A percentile compares a stretch with the other conserved stretches of the same genome.
Evolutionary conservation across 1,284 basidiomycete species (phyloP).

Genomic region (Apiotrichum mycotoxinovorans): DNA sequence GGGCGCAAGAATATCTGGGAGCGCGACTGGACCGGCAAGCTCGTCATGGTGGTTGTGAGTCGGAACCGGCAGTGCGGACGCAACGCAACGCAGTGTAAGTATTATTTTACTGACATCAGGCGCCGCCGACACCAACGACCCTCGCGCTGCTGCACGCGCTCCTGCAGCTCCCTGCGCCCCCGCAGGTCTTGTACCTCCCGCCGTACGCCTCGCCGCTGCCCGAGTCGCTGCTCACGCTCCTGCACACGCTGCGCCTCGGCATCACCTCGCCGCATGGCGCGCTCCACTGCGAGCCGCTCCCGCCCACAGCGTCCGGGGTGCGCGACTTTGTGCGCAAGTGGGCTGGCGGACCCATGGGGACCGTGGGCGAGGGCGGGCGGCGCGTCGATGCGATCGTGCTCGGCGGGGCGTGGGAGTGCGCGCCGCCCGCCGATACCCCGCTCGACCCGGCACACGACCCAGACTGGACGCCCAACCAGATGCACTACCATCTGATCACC

Average conservation of each 20-base stretch:
- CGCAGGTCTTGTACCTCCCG: slow-evolving; percentile 48
- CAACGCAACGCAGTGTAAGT: too few relatives aligned
- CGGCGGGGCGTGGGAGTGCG: slow-evolving; percentile 42
- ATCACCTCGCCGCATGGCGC: slow-evolving; percentile 37
- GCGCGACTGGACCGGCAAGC: slow-evolving; percentile 50
- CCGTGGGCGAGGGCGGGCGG: slow-evolving; percentile 41
- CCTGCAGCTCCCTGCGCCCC: slow-evolving; percentile 45
- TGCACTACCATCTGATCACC: slow-evolving; percentile 66
- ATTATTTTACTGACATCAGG: slow-evolving; percentile 35
- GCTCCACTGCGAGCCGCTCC: slow-evolving; percentile 46
- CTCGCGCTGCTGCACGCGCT: slow-evolving; percentile 43
- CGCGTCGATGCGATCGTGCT: slow-evolving; percentile 48
- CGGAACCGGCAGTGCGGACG: neutral
- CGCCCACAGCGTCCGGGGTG: slow-evolving; percentile 35
- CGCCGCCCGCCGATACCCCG: neutral
- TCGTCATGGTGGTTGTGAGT: slow-evolving; percentile 47
- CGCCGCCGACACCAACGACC: slow-evolving; percentile 42
- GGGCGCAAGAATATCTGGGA: slow-evolving; percentile 48
- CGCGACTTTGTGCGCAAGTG: slow-evolving; percentile 45
- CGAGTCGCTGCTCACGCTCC: slow-evolving; percentile 38
- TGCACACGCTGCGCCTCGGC: slow-evolving; percentile 44
- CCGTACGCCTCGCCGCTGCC: slow-evolving; percentile 44
- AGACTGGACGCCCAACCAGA: slow-evolving; percentile 42
- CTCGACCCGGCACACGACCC: slow-evolving; percentile 4
- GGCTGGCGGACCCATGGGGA: slow-evolving; percentile 33